phyloP scores from a whole-genome alignment of 2,329 filamentous ascomycete genomes.

The Harringtonia lauricola region DNA sequence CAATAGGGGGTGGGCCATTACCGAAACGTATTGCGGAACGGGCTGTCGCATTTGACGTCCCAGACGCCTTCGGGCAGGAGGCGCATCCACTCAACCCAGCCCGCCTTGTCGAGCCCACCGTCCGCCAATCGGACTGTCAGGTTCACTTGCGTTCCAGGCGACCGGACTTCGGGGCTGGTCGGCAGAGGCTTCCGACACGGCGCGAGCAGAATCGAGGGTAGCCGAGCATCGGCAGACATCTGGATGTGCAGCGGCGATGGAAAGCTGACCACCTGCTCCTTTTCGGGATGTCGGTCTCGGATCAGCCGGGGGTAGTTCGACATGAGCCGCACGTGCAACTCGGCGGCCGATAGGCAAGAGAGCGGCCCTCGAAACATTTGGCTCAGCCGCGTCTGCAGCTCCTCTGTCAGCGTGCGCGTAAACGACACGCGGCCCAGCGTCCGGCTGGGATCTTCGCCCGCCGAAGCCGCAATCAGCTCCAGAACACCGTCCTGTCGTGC shows the following conservation, averaged over 20 bases:
- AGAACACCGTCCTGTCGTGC: constrained; percentile 41
- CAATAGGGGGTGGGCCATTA: no score
- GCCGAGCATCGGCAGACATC: constrained; percentile 38
- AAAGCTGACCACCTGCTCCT: constrained; percentile 34
- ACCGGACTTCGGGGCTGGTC: constrained; percentile 26
- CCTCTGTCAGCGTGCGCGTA: constrained; percentile 37
- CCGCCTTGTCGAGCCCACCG: constrained; percentile 38
- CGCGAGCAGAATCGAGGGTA: constrained; percentile 45
- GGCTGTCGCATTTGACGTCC: constrained; percentile 44
- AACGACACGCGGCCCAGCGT: constrained; percentile 39
- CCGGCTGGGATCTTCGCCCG: constrained; percentile 38
- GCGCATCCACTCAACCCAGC: constrained; percentile 47
- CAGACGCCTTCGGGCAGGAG: constrained; percentile 45
- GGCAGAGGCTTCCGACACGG: constrained; percentile 32
- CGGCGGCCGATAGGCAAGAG: constrained; percentile 31
- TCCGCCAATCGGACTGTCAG: constrained; percentile 40
- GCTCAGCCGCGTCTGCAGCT: constrained; percentile 34
- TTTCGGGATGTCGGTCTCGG: constrained; percentile 35
- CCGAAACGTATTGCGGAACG: constrained; percentile 28
- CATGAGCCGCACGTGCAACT: constrained; percentile 35
- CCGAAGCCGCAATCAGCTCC: constrained; percentile 44
- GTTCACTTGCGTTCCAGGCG: constrained; percentile 30
- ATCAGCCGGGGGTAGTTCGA: constrained; percentile 40
- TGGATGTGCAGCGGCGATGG: constrained; percentile 45
- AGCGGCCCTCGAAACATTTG: constrained; percentile 32